Evolutionary conservation across 768 basidiomycete genomes (phyloP).

Genomic region (Leccinum variicolor): DNA sequence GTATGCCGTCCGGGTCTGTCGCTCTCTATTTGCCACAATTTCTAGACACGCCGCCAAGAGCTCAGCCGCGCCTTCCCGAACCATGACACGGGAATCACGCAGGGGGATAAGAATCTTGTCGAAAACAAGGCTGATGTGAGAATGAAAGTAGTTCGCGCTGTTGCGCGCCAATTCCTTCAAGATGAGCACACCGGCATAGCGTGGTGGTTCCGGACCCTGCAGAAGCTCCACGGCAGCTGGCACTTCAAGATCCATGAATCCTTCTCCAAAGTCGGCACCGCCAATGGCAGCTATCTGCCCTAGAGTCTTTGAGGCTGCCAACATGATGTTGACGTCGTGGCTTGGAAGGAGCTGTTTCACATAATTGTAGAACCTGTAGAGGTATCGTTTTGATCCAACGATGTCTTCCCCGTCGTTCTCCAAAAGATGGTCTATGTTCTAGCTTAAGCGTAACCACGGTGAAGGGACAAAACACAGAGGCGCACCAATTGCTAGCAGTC

Average conservation of each 20-base stretch:
- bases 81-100: constrained; percentile 84
- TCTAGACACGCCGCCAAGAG: constrained; percentile 90
- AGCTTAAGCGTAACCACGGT: constrained; percentile 6
- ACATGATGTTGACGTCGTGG: constrained; percentile 90
- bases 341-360: constrained; percentile 91
- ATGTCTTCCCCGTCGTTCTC: constrained; percentile 77
- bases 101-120: constrained; percentile 92
- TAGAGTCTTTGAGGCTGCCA: constrained; percentile 88
- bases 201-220: constrained; percentile 71
- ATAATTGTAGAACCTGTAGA: constrained; percentile 89
- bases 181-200: constrained; percentile 93
- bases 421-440: constrained; percentile 60
- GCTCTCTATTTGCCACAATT: constrained; percentile 75
- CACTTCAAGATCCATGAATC: constrained; percentile 88
- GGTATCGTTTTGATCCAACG: constrained; percentile 74
- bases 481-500: constrained; percentile 83
- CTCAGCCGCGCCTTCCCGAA: constrained; percentile 90
- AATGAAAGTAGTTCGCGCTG: constrained; percentile 83
- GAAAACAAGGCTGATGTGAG: constrained; percentile 83
- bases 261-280: constrained; percentile 79
- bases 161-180: constrained; percentile 90
- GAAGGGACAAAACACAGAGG: not conserved
- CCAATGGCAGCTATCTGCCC: constrained; percentile 85
- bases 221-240: constrained; percentile 79
- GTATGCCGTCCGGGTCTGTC: constrained; percentile 61